Evolutionary conservation across 108 stramenopile genomes (phyloP).

Genomic region (Skeletonema grethae): DNA sequence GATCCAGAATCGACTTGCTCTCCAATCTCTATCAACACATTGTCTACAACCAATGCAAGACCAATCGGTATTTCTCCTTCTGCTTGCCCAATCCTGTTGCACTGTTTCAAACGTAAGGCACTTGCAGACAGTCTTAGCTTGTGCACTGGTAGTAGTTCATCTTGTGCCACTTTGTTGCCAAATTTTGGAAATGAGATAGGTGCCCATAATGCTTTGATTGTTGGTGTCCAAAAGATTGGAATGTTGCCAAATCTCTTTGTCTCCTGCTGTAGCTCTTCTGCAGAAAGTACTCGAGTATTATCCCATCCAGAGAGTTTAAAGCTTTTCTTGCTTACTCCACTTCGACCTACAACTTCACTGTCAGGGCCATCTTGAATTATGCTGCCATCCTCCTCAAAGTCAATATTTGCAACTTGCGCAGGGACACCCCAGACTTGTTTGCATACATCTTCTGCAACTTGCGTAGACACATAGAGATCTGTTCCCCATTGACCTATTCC

Average conservation of each 20-base stretch:
- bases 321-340: not conserved
- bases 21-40: conserved; percentile 49
- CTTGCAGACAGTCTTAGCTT: conserved; percentile 53
- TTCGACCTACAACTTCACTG: not conserved
- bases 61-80: conserved; percentile 35
- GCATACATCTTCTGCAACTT: conserved; percentile 57
- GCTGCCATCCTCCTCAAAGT: conserved; percentile 33
- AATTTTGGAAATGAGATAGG: conserved; percentile 24
- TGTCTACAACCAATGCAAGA: conserved; percentile 40
- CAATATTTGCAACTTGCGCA: conserved; percentile 53
- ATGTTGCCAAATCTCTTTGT: conserved; percentile 39
- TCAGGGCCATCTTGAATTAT: conserved; percentile 20
- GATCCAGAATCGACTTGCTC: conserved; percentile 11
- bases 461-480: conserved; percentile 52
- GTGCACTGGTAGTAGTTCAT: conserved; percentile 48
- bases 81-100: conserved; percentile 6
- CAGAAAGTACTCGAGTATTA: conserved; percentile 37
- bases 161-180: not conserved
- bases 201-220: conserved; percentile 65
- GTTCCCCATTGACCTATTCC: conserved; percentile 62
- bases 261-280: not conserved
- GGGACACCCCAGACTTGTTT: conserved; percentile 54
- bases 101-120: conserved; percentile 45
- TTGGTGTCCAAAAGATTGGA: conserved; percentile 64
- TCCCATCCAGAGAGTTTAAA: conserved; percentile 53